A percentile compares a stretch with the other conserved stretches of the same genome.
Conservation (phyloP, 352 stramenopile species). For the Globisporangium cylindrosporum region DNA sequence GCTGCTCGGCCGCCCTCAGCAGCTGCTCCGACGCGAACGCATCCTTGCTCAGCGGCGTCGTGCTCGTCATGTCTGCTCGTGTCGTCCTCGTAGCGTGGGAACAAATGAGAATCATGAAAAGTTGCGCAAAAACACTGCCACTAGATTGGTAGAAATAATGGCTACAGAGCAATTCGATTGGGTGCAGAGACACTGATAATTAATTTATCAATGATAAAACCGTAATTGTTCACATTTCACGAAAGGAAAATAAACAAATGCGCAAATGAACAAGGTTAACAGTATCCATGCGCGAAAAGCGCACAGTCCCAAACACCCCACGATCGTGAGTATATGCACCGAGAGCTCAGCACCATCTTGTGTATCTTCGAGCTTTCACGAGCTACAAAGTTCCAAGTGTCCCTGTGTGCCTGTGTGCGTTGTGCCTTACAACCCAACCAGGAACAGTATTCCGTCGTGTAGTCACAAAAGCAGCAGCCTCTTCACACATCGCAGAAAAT, state of each 20-base stretch:
- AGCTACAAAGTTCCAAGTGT: too few species aligned
- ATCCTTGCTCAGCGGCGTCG: constrained; percentile 5
- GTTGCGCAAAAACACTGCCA: not conserved
- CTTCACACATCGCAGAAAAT: not conserved
- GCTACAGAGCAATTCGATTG: not conserved
- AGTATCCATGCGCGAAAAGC: too few species aligned
- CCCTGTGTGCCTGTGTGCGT: too few species aligned
- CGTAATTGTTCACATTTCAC: too few species aligned
- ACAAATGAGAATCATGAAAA: not conserved
- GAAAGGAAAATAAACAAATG: not conserved
- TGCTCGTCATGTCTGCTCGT: not conserved
- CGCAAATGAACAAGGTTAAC: too few species aligned
- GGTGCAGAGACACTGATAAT: not conserved
- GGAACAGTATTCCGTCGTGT: not conserved
- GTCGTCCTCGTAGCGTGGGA: not conserved
- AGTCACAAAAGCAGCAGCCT: not conserved
- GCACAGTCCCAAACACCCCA: too few species aligned
- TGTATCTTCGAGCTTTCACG: too few species aligned
- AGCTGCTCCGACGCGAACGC: constrained; percentile 27
- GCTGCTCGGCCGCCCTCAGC: constrained; percentile 47
- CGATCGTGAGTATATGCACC: too few species aligned
- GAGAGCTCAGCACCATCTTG: too few species aligned
- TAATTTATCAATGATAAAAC: too few species aligned
- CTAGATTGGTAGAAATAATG: constrained; percentile 3
- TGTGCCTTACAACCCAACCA: too few species aligned